Percentiles rank a stretch among this genome's conserved stretches.
These are phyloP conservation scores for Sarcomyxa edulis DNA, from an alignment of 768 basidiomycete species.

Conservation along the genomic window DNA sequence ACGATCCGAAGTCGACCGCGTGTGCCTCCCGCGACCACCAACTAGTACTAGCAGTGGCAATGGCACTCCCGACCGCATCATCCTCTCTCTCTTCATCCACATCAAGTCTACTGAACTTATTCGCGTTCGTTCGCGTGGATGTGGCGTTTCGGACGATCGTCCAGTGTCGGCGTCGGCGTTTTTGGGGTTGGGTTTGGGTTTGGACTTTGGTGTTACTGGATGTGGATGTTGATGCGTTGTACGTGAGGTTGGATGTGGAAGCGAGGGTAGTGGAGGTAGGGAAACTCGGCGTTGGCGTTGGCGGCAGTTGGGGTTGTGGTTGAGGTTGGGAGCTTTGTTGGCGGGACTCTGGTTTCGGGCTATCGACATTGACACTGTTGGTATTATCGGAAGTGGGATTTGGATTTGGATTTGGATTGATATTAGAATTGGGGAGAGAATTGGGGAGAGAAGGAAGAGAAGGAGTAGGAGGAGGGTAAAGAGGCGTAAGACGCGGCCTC, in stretches of 20 bases:
- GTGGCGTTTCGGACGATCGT: conserved; percentile 46
- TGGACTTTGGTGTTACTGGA: not conserved
- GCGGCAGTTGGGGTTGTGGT: too few species aligned
- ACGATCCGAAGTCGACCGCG: conserved; percentile 57
- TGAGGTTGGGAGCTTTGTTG: too few species aligned
- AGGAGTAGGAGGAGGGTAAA: conserved; percentile 37
- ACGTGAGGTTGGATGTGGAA: not conserved
- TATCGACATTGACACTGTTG: too few species aligned
- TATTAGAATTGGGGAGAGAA: conserved; percentile 14
- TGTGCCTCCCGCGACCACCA: conserved; percentile 49
- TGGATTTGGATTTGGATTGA: not conserved
- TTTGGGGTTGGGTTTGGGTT: conserved; percentile 5
- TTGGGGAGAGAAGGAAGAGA: conserved; percentile 16
- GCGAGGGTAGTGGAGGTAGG: too few species aligned
- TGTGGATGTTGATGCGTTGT: too few species aligned
- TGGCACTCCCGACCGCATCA: conserved; percentile 24
- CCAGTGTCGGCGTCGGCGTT: conserved; percentile 53
- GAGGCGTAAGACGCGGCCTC: conserved; percentile 52
- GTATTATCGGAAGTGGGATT: not conserved
- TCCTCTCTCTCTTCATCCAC: conserved; percentile 48
- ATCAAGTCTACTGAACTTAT: conserved; percentile 13
- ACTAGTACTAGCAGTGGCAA: conserved; percentile 38
- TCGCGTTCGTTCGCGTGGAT: conserved; percentile 39
- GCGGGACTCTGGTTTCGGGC: too few species aligned
- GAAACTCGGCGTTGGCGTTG: too few species aligned